Base-by-base conservation (phyloP, 2,329 filamentous ascomycete genomes). In the Hypoxylon rubiginosum region DNA sequence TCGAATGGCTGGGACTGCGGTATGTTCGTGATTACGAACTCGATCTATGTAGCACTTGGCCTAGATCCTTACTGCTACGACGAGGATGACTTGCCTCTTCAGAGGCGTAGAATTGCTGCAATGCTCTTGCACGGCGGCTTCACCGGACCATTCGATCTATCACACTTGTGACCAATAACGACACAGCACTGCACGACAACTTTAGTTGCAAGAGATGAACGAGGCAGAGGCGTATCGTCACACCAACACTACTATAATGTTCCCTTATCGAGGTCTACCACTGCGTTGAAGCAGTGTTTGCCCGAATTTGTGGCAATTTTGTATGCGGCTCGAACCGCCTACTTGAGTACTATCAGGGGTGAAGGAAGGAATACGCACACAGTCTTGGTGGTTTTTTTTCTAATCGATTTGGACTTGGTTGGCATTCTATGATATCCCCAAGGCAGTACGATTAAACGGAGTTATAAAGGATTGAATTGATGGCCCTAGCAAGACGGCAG, bases 21-120 rank as follows among this genome's bases (percentile, higher is more conserved):
- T n/a, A 87, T 93, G 3, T 92, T 93, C 75, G 87, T 90, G 13
- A 88, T 92, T 69, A 87, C 91, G 17, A 95, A 94, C 73, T 89
- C 87, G 15, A 85, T 93, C 51, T 91, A 88, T 59, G 72, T 89
- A 36, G 82, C 85, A 0, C 73, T 88, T 32, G 86, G 86, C 1
- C 70, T 88, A 17, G 83, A 83, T 64, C 85, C 86, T 1, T 78
- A 81, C 60, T 76, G 76, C 3, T 89, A 91, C 62, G 71, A 77
- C 1, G 78, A 85, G 36, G 68, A 75, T 0, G 85, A 91, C 58
- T 86, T 92, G 83, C 80, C 82, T 1, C 77, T 83, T 53, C 89
- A 91, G 71, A 83, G 90, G 24, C 82, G 84, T 57, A 82, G 88
- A 48, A 86, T 94, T 46, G 91, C 90, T 0, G 86, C 85, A 1